phyloP scores from a whole-genome alignment of 148 eudicot genomes.

The Chenopodium berlandieri region DNA sequence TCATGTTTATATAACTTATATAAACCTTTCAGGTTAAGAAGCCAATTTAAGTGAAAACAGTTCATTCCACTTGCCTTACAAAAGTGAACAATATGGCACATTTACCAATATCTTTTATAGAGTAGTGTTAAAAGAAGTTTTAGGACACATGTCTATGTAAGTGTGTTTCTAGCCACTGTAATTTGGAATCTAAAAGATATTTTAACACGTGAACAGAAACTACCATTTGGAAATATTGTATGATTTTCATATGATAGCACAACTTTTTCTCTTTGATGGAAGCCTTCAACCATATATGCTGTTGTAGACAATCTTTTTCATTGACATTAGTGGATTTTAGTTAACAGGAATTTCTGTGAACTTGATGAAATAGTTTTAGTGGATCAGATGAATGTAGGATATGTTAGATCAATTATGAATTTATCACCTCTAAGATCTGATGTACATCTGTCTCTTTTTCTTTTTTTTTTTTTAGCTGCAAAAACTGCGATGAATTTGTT shows the following conservation, averaged over 20 bases:
- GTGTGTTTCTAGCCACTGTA: background rate
- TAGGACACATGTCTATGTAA: background rate
- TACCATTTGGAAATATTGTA: background rate
- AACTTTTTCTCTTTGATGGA: background rate
- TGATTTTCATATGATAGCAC: background rate
- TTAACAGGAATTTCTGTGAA: background rate
- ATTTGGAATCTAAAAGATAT: too few relatives aligned
- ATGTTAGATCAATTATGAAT: background rate
- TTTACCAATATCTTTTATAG: background rate
- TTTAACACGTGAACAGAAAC: background rate
- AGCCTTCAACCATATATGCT: background rate
- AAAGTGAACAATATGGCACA: background rate
- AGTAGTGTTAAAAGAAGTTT: background rate
- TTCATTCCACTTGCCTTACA: too few relatives aligned
- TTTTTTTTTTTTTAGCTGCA: slow-evolving; percentile 55
- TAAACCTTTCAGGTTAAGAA: background rate
- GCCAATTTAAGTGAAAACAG: background rate
- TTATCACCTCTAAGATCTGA: background rate
- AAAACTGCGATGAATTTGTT: slow-evolving; percentile 91
- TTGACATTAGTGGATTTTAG: background rate
- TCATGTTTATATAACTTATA: too few relatives aligned
- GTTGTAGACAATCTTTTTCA: background rate
- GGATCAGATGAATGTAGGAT: background rate
- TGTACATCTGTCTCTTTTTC: background rate
- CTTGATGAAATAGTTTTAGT: background rate